Base-by-base conservation (phyloP, 1,284 basidiomycete genomes). In the Trichosporon ovoides region DNA sequence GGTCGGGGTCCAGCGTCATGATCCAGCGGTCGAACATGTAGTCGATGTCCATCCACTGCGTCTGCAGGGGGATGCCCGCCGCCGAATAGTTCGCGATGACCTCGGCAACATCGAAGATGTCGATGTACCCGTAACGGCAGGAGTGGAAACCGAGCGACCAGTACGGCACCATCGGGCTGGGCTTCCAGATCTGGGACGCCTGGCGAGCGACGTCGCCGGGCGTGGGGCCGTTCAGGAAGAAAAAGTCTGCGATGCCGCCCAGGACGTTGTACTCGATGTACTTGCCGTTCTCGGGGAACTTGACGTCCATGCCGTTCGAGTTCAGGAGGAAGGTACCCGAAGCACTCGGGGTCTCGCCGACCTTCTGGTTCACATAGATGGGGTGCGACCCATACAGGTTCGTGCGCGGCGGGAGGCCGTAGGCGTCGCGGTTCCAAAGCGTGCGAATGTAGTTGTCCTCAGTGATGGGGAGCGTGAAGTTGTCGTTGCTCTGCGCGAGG, bases 1-100 rank as follows among this genome's bases (percentile, higher is more conserved):
- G 86, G 28, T 83, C 72, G 0, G 84, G 84, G 65, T 87, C 85
- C 35, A 84, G 77, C 0, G 86, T 87, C 76, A 87, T 87, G 57
- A 86, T 82, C 20, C 83, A 66, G 40, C 84, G 81, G 54, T 81
- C 76, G 69, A 83, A 78, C 86, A 88, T 88, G 71, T 87, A 88
- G 72, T 88, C 87, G 37, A 69, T 67, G 52, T 66, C 66, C 59
- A 62, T 67, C 69, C 62, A 66, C 60, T 60, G 62, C 3, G 61
- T 64, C 46, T 65, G 63, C 12, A 65, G 38, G 3, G 63, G 63
- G 49, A 65, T 65, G 24, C 61, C 60, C 0, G 70, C 67, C 31
- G 58, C 56, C 14, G 64, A 60, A 58, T 71, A 70, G 57, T 70
- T 70, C 22, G 59, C 50, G 14, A 70, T 60, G 9, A 61, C 62